These are phyloP conservation scores for Reticulomyxa filosa DNA, from an alignment of 78 protist species.

Conservation along the genomic window DNA sequence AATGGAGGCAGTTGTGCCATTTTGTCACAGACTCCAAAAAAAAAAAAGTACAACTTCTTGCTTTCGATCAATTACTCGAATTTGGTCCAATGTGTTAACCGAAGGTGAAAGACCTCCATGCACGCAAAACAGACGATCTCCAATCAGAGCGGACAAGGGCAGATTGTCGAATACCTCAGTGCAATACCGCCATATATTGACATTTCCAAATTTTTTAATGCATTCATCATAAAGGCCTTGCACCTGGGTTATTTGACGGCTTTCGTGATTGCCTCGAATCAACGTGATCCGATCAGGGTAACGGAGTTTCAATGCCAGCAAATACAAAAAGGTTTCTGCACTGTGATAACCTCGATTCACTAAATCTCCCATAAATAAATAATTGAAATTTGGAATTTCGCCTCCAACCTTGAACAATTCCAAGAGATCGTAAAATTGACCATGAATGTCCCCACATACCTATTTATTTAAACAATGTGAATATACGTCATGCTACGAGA, in stretches of 20 bases:
- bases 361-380: conserved; percentile 61
- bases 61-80: conserved; percentile 37
- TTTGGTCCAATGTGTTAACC: conserved; percentile 53
- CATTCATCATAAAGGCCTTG: conserved; percentile 86
- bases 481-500: too few species aligned
- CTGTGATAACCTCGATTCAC: conserved; percentile 87
- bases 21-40: not conserved
- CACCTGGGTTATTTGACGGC: conserved; percentile 81
- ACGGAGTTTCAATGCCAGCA: conserved; percentile 33
- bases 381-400: conserved; percentile 61
- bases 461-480: too few species aligned
- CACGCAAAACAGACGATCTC: conserved; percentile 58
- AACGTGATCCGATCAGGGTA: conserved; percentile 48
- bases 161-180: conserved; percentile 33
- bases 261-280: conserved; percentile 86
- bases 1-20: not conserved
- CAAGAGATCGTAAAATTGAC: conserved; percentile 81
- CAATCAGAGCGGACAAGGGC: not conserved
- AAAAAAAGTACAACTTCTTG: conserved; percentile 32
- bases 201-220: conserved; percentile 61
- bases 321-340: conserved; percentile 62
- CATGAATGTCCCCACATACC: conserved; percentile 81
- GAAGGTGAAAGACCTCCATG: conserved; percentile 90
- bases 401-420: conserved; percentile 84
- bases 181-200: conserved; percentile 71